Conservation (phyloP, 371 early-diverging fungal species). For the Apophysomyces variabilis region DNA sequence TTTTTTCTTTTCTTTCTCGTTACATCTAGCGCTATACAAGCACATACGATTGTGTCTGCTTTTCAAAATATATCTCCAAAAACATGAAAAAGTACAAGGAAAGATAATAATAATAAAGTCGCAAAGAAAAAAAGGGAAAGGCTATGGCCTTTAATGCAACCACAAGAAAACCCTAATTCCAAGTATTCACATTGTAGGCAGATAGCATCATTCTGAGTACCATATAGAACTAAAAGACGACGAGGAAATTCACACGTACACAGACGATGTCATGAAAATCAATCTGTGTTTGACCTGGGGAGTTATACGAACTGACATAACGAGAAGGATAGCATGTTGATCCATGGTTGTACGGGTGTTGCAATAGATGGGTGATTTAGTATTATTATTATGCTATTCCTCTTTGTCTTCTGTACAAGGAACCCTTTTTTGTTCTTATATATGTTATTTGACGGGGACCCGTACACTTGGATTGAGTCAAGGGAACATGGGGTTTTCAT, state of each 20-base stretch:
- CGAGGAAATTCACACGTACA: background rate
- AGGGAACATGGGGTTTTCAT: no score
- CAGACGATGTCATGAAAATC: background rate
- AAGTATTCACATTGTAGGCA: no score
- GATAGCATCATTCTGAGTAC: no score
- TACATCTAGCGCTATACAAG: background rate
- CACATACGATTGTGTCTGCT: background rate
- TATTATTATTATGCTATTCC: background rate
- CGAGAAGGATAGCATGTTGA: constrained; percentile 5
- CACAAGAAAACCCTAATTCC: no score
- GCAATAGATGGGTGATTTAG: background rate
- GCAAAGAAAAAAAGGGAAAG: no score
- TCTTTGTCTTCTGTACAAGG: background rate
- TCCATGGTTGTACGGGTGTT: constrained; percentile 3
- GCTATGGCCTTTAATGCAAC: no score
- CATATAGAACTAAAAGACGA: background rate
- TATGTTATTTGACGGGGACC: no score
- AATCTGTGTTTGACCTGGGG: background rate
- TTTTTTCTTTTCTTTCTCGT: background rate
- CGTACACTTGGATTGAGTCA: no score
- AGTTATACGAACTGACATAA: constrained; percentile 8
- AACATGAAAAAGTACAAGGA: no score
- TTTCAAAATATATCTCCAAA: background rate
- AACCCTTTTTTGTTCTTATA: background rate
- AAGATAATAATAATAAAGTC: no score